Base-by-base conservation (phyloP, 1,284 basidiomycete genomes). In the Neolentinus lepideus region DNA sequence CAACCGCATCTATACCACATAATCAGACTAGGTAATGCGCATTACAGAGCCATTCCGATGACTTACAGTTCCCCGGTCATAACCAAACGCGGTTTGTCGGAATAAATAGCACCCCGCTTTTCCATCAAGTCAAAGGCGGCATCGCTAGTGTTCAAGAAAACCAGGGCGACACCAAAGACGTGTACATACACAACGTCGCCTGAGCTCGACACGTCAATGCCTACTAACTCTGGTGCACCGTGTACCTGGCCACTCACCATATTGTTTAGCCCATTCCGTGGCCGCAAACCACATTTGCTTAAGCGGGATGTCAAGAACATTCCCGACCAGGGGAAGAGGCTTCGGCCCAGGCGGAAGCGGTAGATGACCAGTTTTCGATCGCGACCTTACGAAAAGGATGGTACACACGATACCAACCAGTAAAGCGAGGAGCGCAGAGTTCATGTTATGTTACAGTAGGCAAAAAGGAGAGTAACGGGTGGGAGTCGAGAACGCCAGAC, bases 61-160 rank as follows among this genome's bases (percentile, higher is more conserved):
- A 33, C 51, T 52, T 22, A 52, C 51, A 52, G 26, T 19, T 52
- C 51, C 16, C 51, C 26, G 27, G 21, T 21, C 51, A 52, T 52
- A 19, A 52, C 51, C 6, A 36, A 33, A 16, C 27, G 27, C 9
- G 51, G 51, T 16, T 36, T 31, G 51, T 60, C 63, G 2, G 61
- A 63, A 38, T 61, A 63, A 21, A 62, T 53, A 19, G 58, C 38
- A 3, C 58, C 56, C 21, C 60, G 54, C 50, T 62, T 61, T 21
- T 62, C 62, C 53, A 64, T 38, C 8, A 64, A 43, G 22, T 61
- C 62, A 31, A 53, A 50, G 31, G 59, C 57, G 12, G 57, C 57
- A n/a, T 59, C 52, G 4, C 51, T 31, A 8, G 59, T 59, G 33
- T 61, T 64, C 25, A 64, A 35, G 19, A 63, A 52, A 24, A 52